Conservation (phyloP, 2,329 filamentous ascomycete genomes). For the Bipolaris victoriae region DNA sequence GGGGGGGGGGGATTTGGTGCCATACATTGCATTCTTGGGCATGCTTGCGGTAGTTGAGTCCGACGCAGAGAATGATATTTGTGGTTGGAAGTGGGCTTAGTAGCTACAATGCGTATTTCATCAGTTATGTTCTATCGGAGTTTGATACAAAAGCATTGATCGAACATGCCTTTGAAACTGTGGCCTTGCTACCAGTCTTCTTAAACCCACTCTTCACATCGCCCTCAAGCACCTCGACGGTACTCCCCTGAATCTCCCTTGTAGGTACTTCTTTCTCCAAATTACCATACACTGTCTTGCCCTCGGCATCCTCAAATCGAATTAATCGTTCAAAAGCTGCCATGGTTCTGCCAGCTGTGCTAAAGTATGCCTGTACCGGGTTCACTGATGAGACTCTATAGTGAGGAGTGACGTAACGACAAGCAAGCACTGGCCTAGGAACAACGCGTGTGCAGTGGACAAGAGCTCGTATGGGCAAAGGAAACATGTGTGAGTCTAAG, state of each 20-base stretch:
- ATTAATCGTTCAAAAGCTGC: constrained; percentile 43
- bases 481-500: constrained; percentile 5
- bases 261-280: constrained; percentile 38
- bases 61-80: constrained; percentile 44
- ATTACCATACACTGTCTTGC: constrained; percentile 41
- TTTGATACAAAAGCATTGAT: neutral
- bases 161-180: constrained; percentile 30
- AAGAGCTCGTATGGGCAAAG: neutral
- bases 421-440: neutral
- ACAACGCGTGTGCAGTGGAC: constrained; percentile 5
- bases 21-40: constrained; percentile 42
- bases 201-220: constrained; percentile 39
- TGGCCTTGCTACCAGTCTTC: constrained; percentile 35
- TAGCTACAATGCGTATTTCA: constrained; percentile 16
- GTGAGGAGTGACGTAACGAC: neutral
- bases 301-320: constrained; percentile 40
- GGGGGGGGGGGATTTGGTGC: too few species aligned
- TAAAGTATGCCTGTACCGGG: neutral
- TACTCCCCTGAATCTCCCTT: constrained; percentile 39
- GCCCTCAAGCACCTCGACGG: constrained; percentile 39
- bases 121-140: neutral
- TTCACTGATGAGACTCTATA: neutral
- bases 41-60: constrained; percentile 45
- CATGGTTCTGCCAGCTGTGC: constrained; percentile 21
- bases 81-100: constrained; percentile 37